Evolutionary conservation across 2,329 filamentous ascomycete genomes (phyloP), one percentile per base, ranked within the genome.

Genomic region (Rhinocladiella mackenziei): DNA sequence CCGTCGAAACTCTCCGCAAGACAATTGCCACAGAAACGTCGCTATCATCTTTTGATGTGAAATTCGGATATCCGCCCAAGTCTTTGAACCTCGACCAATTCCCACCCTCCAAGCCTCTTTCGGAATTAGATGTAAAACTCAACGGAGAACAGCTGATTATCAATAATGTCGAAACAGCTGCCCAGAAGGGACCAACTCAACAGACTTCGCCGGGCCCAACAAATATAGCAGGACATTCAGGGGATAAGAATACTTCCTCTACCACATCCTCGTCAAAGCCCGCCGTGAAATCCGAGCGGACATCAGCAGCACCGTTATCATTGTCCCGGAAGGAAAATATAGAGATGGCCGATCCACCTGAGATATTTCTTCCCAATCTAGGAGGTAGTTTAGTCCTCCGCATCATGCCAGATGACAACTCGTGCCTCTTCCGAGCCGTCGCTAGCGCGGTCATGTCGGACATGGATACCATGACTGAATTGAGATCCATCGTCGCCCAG

Each of bases 321-420:
- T 61, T 73, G 1, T 62, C 71, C 26, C 63, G 69, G 31, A 75
- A 70, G 45, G 50, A 63, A 20, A 64, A 65, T 14, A 48, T 58
- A 43, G 60, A 68, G 4, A 69, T 76, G 29, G 70, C 72, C 33
- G 80, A 84, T 51, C 77, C 80, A 1, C 81, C 81, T 0, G 78
- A 83, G 56, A 65, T 84, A 1, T 67, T 73, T 0, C 70, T 82
- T 0, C 73, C 77, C 5, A 68, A 73, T 19, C 74, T 77, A 36
- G 68, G 68, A 22, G 78, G 77, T 34, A 76, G 73, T 1, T 64
- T 78, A 13, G 84, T 94, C 6, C 76, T 96, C 13, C 83, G 91
- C 10, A 86, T 97, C 38, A 96, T 97, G 91, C 88, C 89, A 3
- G 91, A 96, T 60, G 91, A 97, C 65, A 96, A 96, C 65, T 88